phyloP scores from a whole-genome alignment of 2,329 filamentous ascomycete species.

The Talaromyces sp. region DNA sequence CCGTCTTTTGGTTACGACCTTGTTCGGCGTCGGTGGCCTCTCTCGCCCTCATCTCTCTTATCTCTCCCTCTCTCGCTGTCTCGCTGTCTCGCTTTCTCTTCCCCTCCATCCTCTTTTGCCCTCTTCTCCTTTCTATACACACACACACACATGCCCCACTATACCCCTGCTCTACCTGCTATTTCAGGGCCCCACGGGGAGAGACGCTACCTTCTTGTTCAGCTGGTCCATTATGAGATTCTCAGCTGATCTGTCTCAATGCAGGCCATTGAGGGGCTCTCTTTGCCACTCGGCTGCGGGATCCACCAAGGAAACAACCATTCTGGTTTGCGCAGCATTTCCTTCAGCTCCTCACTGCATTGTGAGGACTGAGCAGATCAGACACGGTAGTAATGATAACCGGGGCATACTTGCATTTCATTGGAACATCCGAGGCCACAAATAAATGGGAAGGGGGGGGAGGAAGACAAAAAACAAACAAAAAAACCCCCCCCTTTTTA shows the following conservation, averaged over 20 bases:
- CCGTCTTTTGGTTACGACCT: constrained; percentile 29
- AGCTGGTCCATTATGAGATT: background rate
- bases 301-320: constrained; percentile 3
- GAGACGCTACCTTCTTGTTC: background rate
- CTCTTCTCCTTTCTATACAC: too few species aligned
- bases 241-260: constrained; percentile 1
- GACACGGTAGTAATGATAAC: background rate
- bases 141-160: too few species aligned
- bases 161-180: background rate
- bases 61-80: constrained; percentile 6
- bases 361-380: background rate
- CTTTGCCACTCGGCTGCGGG: constrained; percentile 3
- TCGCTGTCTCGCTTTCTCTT: background rate
- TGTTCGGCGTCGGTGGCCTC: constrained; percentile 26
- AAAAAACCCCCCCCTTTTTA: constrained; percentile 16
- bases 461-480: too few species aligned
- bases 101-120: background rate
- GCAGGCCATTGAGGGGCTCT: constrained; percentile 1
- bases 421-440: constrained; percentile 19
- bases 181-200: background rate
- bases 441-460: constrained; percentile 18
- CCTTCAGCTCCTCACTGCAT: background rate
- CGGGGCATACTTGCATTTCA: constrained; percentile 14
- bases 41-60: constrained; percentile 5
- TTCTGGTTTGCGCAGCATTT: background rate